These are phyloP conservation scores for Leptomonas seymouri DNA, from an alignment of 208 protist genomes.

Conservation along the genomic window DNA sequence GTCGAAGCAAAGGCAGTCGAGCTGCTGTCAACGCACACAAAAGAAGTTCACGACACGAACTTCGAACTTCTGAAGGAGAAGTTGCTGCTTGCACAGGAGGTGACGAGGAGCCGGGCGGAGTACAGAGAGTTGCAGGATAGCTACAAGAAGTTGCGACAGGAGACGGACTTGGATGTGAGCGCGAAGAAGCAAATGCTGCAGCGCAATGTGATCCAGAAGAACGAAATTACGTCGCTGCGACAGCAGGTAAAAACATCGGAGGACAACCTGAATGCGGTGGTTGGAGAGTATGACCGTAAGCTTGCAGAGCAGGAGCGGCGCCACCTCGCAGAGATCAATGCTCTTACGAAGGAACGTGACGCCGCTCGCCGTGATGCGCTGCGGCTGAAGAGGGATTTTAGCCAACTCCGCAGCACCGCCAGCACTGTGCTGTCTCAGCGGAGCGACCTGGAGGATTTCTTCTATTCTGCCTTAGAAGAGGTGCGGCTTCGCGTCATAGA, in stretches of 20 bases:
- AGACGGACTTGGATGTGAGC: conserved; percentile 44
- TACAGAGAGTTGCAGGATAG: conserved; percentile 35
- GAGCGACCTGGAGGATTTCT: conserved; percentile 87
- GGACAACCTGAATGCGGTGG: conserved; percentile 53
- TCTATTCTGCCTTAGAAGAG: conserved; percentile 77
- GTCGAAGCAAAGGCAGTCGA: conserved; percentile 61
- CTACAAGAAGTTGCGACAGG: conserved; percentile 50
- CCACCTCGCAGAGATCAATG: conserved; percentile 35
- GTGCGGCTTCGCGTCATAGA: conserved; percentile 65
- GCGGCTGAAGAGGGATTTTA: conserved; percentile 57
- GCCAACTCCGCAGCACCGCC: conserved; percentile 56
- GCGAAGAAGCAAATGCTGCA: conserved; percentile 48
- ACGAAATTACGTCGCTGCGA: conserved; percentile 53
- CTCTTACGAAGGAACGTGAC: conserved; percentile 60
- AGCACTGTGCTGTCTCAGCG: conserved; percentile 66
- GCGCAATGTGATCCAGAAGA: conserved; percentile 56
- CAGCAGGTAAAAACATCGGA: conserved; percentile 59
- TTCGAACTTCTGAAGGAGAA: conserved; percentile 75
- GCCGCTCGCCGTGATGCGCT: conserved; percentile 53
- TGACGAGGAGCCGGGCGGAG: conserved; percentile 17
- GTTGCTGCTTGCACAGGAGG: conserved; percentile 60
- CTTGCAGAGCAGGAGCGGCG: conserved; percentile 33
- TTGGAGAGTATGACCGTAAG: conserved; percentile 63
- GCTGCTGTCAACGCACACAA: conserved; percentile 68
- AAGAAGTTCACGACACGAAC: conserved; percentile 70